A percentile compares a stretch with the other conserved stretches of the same genome.
phyloP scores from a whole-genome alignment of 345 rosid species.

The Citrus maxima region DNA sequence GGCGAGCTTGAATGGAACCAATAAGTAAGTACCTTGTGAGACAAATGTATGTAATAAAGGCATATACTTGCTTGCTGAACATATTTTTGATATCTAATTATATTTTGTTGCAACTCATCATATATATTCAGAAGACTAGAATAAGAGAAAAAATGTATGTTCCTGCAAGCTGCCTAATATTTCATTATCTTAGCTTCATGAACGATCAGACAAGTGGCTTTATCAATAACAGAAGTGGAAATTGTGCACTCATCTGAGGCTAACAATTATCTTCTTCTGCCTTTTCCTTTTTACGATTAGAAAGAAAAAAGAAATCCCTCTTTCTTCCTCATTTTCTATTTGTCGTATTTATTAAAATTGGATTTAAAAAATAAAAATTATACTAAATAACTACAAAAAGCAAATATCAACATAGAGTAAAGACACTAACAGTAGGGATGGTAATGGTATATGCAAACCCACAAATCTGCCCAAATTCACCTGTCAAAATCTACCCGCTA shows the following conservation, averaged over 20 bases:
- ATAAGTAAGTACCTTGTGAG: slow-evolving; percentile 13
- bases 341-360: not conserved
- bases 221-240: not conserved
- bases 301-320: not conserved
- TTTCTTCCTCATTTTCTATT: not conserved
- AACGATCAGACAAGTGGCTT: not conserved
- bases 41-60: slow-evolving; percentile 6
- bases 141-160: slow-evolving; percentile 7
- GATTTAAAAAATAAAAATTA: too few relatives aligned
- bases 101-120: not conserved
- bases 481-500: too few relatives aligned
- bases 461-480: fast-evolving
- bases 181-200: not conserved
- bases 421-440: too few relatives aligned
- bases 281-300: too few relatives aligned
- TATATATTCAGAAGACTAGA: not conserved
- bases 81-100: not conserved
- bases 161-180: not conserved
- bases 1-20: slow-evolving; percentile 19
- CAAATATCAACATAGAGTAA: too few relatives aligned
- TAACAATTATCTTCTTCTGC: not conserved
- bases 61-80: not conserved
- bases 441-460: too few relatives aligned
- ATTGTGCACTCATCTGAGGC: not conserved
- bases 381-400: too few relatives aligned